These are phyloP conservation scores for Cutaneotrichosporon daszewskae DNA, from an alignment of 1,284 basidiomycete genomes.

Conservation along the genomic window DNA sequence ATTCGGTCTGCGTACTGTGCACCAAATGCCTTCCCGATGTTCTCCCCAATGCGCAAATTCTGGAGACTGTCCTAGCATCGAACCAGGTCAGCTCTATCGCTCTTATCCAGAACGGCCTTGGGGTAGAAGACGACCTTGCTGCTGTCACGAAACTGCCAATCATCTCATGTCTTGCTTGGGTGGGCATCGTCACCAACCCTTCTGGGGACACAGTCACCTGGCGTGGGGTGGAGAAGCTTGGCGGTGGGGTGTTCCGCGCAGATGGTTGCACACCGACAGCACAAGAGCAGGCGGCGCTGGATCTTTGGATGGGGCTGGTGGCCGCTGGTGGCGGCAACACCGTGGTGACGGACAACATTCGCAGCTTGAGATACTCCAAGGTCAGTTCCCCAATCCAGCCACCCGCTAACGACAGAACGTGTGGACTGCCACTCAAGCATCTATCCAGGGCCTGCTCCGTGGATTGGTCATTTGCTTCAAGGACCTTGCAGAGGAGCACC, in stretches of 20 bases:
- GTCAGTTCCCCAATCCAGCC: conserved; percentile 6
- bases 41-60: conserved; percentile 55
- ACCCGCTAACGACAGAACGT: conserved; percentile 32
- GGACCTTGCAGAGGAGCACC: conserved; percentile 18
- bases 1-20: conserved; percentile 62
- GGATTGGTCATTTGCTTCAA: conserved; percentile 27
- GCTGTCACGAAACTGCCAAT: conserved; percentile 46
- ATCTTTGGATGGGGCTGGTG: conserved; percentile 23
- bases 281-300: conserved; percentile 20
- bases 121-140: conserved; percentile 61
- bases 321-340: conserved; percentile 23
- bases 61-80: conserved; percentile 56
- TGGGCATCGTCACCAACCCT: conserved; percentile 30
- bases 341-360: conserved; percentile 25
- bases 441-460: conserved; percentile 36
- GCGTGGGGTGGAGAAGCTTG: conserved; percentile 31
- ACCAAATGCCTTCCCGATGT: conserved; percentile 72
- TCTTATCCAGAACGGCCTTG: conserved; percentile 64
- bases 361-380: conserved; percentile 33
- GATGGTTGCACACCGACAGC: conserved; percentile 3
- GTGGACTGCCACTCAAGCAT: conserved; percentile 40
- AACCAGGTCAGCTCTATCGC: conserved; percentile 59
- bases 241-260: conserved; percentile 30
- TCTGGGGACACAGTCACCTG: conserved; percentile 32
- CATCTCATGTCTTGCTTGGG: conserved; percentile 36